Conservation (phyloP, 192 early-diverging fungal species). For the Radiomyces spectabilis region DNA sequence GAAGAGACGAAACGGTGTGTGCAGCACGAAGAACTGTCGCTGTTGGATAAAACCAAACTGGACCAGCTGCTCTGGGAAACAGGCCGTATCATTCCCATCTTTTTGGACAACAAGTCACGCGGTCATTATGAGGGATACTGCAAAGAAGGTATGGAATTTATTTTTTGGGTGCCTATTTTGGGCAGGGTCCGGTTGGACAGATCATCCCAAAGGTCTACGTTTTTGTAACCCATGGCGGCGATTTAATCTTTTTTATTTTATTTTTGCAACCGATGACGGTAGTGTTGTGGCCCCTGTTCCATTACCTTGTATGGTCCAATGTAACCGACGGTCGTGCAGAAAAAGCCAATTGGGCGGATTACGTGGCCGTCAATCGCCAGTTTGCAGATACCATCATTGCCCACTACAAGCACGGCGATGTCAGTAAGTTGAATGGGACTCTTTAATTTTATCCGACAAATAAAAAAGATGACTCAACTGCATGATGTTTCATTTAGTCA, state of each 20-base stretch:
- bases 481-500: slow-evolving; percentile 54
- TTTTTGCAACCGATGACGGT: too few relatives aligned
- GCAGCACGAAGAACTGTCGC: slow-evolving; percentile 38
- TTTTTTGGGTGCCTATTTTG: too few relatives aligned
- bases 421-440: too few relatives aligned
- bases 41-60: slow-evolving; percentile 6
- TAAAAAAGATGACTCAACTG: not conserved
- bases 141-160: slow-evolving; percentile 66
- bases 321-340: slow-evolving; percentile 63
- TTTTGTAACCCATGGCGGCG: too few relatives aligned
- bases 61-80: slow-evolving; percentile 2
- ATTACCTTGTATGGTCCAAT: slow-evolving; percentile 83
- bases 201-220: too few relatives aligned
- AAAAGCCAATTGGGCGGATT: slow-evolving; percentile 66
- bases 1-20: slow-evolving; percentile 28
- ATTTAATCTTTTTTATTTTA: too few relatives aligned
- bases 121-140: slow-evolving; percentile 98
- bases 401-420: slow-evolving; percentile 68
- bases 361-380: slow-evolving; percentile 68
- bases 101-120: slow-evolving; percentile 63
- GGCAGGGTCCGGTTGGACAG: too few relatives aligned
- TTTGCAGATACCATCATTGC: slow-evolving; percentile 70
- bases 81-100: slow-evolving; percentile 58
- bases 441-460: not conserved
- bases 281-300: slow-evolving; percentile 94